Percentiles rank a stretch among this genome's conserved stretches.
phyloP scores from a whole-genome alignment of 108 stramenopile genomes.

The Fragilaria radians region DNA sequence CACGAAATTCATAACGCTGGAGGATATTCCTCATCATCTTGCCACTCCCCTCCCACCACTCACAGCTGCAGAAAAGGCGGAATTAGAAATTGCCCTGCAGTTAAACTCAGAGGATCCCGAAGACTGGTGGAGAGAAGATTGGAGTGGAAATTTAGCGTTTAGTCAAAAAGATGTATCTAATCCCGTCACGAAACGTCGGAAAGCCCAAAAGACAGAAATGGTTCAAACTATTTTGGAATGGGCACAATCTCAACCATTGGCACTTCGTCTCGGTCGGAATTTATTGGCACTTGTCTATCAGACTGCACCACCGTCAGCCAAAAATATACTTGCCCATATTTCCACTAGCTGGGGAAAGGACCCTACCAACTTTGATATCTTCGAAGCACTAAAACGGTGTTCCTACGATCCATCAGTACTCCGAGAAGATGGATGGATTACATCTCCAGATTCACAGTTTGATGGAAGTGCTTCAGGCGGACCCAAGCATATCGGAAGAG shows the following conservation, averaged over 20 bases:
- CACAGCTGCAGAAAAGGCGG: conserved; percentile 8
- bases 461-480: conserved; percentile 59
- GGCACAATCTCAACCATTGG: conserved; percentile 32
- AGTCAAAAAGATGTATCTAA: conserved; percentile 61
- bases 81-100: conserved; percentile 25
- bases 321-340: conserved; percentile 48
- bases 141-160: conserved; percentile 67
- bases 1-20: background rate
- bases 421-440: conserved; percentile 80
- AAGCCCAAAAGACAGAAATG: conserved; percentile 20
- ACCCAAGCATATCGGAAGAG: conserved; percentile 51
- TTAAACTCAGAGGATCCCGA: conserved; percentile 18
- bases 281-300: conserved; percentile 56
- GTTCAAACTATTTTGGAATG: conserved; percentile 34
- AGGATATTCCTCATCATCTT: background rate
- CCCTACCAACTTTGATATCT: conserved; percentile 2
- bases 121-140: conserved; percentile 66
- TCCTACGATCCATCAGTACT: conserved; percentile 74
- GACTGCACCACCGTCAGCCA: conserved; percentile 53
- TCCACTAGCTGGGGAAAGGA: background rate
- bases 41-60: background rate
- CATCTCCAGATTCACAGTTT: conserved; percentile 39
- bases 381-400: conserved; percentile 41
- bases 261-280: conserved; percentile 9
- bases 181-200: conserved; percentile 22